Evolutionary conservation across 441 rosid species (phyloP).

Genomic region (Macaranga tanarius): DNA sequence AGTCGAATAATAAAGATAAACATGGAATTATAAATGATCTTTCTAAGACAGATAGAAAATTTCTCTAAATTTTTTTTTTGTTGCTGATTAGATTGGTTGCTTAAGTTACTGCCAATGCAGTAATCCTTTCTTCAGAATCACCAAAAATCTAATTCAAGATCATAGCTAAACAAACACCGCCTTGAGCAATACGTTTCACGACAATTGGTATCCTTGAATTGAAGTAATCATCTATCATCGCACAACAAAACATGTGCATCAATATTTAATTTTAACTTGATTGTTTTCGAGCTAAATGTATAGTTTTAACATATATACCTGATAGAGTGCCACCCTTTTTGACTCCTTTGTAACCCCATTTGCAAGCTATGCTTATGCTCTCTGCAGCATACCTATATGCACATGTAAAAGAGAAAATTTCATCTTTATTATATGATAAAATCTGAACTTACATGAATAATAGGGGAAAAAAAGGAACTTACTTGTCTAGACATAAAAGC

Average conservation of each 20-base stretch:
- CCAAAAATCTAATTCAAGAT: slow-evolving; percentile 62
- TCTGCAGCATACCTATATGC: slow-evolving; percentile 68
- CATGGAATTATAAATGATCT: too few species aligned
- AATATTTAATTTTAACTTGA: too few species aligned
- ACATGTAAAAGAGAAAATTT: not conserved
- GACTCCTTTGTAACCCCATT: slow-evolving; percentile 85
- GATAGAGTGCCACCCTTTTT: slow-evolving; percentile 64
- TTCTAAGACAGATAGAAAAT: too few species aligned
- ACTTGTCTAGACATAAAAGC: slow-evolving; percentile 65
- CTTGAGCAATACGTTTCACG: slow-evolving; percentile 89
- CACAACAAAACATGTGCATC: too few species aligned
- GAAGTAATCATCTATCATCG: slow-evolving; percentile 71
- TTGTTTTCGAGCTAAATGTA: not conserved
- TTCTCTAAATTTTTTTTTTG: too few species aligned
- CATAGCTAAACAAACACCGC: slow-evolving; percentile 87
- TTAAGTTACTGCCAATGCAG: slow-evolving; percentile 55
- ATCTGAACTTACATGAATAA: not conserved
- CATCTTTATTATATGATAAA: not conserved
- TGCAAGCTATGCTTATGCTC: slow-evolving; percentile 80
- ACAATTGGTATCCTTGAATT: slow-evolving; percentile 76
- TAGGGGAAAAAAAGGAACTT: slow-evolving; percentile 17
- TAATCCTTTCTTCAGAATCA: slow-evolving; percentile 32
- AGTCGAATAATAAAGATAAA: too few species aligned
- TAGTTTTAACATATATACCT: slow-evolving; percentile 37
- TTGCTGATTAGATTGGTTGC: too few species aligned